Conservation (phyloP, 495 filamentous ascomycete genomes). For the Penicillium salamii region DNA sequence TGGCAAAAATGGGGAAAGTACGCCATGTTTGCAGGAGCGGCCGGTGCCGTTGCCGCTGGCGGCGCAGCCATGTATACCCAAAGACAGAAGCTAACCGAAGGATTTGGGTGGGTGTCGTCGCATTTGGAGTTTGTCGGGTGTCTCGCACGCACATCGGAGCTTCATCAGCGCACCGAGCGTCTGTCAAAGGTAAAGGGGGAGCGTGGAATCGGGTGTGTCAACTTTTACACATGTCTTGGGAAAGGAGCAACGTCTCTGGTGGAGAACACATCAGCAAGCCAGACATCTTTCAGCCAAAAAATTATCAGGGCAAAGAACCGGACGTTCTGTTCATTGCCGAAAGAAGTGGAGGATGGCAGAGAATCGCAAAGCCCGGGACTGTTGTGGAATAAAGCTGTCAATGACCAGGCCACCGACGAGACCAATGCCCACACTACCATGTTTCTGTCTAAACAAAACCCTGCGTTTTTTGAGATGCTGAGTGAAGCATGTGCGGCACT, state of each 20-base stretch:
- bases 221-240: slow-evolving; percentile 82
- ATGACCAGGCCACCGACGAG: slow-evolving; percentile 77
- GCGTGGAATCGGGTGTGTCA: slow-evolving; percentile 64
- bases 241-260: slow-evolving; percentile 48
- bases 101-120: slow-evolving; percentile 76
- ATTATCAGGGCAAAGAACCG: slow-evolving; percentile 53
- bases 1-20: slow-evolving; percentile 78
- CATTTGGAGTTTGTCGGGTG: slow-evolving; percentile 97
- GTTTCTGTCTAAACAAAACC: slow-evolving; percentile 80
- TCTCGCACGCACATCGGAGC: slow-evolving; percentile 72
- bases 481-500: slow-evolving; percentile 62
- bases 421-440: slow-evolving; percentile 80
- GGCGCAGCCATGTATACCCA: slow-evolving; percentile 84
- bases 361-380: slow-evolving; percentile 27
- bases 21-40: slow-evolving; percentile 79
- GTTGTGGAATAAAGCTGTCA: slow-evolving; percentile 66
- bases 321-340: slow-evolving; percentile 82
- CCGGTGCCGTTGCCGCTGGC: slow-evolving; percentile 77
- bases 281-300: slow-evolving; percentile 35
- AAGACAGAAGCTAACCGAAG: slow-evolving; percentile 68
- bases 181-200: slow-evolving; percentile 56
- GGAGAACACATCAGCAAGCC: slow-evolving; percentile 24
- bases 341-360: slow-evolving; percentile 44
- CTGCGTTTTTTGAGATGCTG: slow-evolving; percentile 68
- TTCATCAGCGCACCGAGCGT: slow-evolving; percentile 59